Evolutionary conservation across 495 filamentous ascomycete species (phyloP).

Genomic region (Podospora sp.): DNA sequence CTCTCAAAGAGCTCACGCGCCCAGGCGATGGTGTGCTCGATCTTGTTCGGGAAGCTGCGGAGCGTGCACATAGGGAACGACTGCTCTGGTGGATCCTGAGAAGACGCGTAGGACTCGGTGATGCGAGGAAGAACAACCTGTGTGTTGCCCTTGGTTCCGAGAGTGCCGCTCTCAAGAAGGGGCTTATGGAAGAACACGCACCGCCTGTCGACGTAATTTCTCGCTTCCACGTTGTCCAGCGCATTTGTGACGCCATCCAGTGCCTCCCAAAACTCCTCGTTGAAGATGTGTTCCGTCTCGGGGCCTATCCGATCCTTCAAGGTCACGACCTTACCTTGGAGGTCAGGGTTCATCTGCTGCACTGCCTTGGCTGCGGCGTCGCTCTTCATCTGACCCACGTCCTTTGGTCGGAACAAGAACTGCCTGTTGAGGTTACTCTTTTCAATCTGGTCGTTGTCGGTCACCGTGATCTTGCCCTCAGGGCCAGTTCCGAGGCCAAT

Average conservation of each 20-base stretch:
- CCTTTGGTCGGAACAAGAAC: constrained; percentile 91
- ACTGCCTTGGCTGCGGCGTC: constrained; percentile 89
- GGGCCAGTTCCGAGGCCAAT: constrained; percentile 90
- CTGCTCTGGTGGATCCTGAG: constrained; percentile 97
- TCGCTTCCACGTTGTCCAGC: constrained; percentile 95
- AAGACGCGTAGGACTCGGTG: constrained; percentile 98
- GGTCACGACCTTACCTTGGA: constrained; percentile 79
- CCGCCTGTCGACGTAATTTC: constrained; percentile 95
- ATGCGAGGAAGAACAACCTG: constrained; percentile 89
- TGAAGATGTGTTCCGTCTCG: constrained; percentile 94
- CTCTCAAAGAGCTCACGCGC: constrained; percentile 91
- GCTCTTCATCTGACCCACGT: constrained; percentile 97
- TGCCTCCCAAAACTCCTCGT: constrained; percentile 90
- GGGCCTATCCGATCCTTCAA: constrained; percentile 86
- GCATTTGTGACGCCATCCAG: constrained; percentile 95
- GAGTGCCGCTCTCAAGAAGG: constrained; percentile 91
- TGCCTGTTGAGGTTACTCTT: constrained; percentile 99
- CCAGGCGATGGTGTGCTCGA: constrained; percentile 99
- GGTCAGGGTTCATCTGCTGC: constrained; percentile 90
- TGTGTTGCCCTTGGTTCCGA: constrained; percentile 97
- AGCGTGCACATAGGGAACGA: constrained; percentile 99
- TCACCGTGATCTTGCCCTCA: constrained; percentile 84
- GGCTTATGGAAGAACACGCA: constrained; percentile 99
- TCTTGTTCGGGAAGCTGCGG: constrained; percentile 96
- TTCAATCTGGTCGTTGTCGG: constrained; percentile 98